Percentiles rank a stretch among this genome's conserved stretches.
These are phyloP conservation scores for Cystoderma amianthinum DNA, from an alignment of 768 basidiomycete species.

Conservation along the genomic window DNA sequence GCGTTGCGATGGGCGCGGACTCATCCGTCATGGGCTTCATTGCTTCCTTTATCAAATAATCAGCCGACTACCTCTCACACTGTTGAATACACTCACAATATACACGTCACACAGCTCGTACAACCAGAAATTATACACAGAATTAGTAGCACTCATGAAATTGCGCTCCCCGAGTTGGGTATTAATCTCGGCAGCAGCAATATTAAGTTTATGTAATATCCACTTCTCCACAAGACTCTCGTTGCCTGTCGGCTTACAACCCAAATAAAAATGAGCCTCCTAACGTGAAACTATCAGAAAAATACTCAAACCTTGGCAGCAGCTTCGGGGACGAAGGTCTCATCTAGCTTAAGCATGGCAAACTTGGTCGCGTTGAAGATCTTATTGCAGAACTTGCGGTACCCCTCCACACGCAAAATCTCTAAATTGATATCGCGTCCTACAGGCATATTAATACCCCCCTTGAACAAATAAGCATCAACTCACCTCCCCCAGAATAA, in stretches of 20 bases:
- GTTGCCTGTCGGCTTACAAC: conserved; percentile 68
- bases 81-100: conserved; percentile 51
- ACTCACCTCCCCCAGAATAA: conserved; percentile 80
- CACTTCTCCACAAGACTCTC: conserved; percentile 92
- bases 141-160: conserved; percentile 87
- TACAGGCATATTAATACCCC: conserved; percentile 16
- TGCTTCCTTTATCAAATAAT: conserved; percentile 79
- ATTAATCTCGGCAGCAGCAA: conserved; percentile 74
- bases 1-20: conserved; percentile 49
- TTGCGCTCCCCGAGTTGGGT: conserved; percentile 69
- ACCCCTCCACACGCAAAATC: conserved; percentile 92
- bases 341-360: conserved; percentile 95
- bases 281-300: no score
- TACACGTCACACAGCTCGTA: conserved; percentile 99
- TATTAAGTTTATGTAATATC: conserved; percentile 92
- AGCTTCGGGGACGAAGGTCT: conserved; percentile 69
- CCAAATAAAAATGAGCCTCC: conserved; percentile 9
- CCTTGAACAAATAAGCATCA: background rate
- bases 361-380: conserved; percentile 99
- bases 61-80: conserved; percentile 1
- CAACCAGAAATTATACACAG: conserved; percentile 91
- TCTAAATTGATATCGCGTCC: conserved; percentile 97
- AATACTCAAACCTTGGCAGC: conserved; percentile 55
- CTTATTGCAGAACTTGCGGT: conserved; percentile 99
- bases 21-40: conserved; percentile 98